Percentiles rank a stretch among this genome's conserved stretches.
These are phyloP conservation scores for Mortierella hygrophila DNA, from an alignment of 192 early-diverging fungal species.

Conservation along the genomic window DNA sequence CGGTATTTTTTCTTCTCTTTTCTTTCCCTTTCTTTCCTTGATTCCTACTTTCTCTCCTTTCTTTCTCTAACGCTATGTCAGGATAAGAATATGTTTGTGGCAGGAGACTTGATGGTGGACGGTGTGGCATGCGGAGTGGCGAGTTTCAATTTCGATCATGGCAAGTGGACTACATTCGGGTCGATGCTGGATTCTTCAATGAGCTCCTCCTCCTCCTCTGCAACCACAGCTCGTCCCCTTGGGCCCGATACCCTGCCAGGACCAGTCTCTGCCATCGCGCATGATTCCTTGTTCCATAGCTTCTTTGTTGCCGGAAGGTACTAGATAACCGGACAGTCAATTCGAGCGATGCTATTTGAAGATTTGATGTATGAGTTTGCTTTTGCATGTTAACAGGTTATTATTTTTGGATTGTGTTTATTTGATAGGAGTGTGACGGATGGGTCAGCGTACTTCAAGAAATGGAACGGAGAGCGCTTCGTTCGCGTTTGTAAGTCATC, in stretches of 20 bases:
- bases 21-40: background rate
- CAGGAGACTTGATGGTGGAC: conserved; percentile 56
- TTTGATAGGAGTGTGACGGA: conserved; percentile 21
- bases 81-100: conserved; percentile 55
- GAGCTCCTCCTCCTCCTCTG: background rate
- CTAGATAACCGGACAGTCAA: background rate
- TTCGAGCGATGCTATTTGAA: background rate
- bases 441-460: conserved; percentile 63
- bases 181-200: conserved; percentile 13
- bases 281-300: conserved; percentile 34
- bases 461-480: conserved; percentile 64
- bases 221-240: background rate
- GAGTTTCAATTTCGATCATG: conserved; percentile 62
- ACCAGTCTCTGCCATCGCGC: conserved; percentile 61
- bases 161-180: conserved; percentile 61
- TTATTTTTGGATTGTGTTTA: background rate
- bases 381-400: too few relatives aligned
- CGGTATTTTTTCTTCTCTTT: background rate
- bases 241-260: conserved; percentile 63
- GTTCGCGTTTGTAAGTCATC: conserved; percentile 37
- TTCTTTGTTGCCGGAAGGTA: conserved; percentile 57
- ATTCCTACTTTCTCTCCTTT: background rate
- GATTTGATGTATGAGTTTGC: too few relatives aligned
- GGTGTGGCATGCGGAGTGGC: conserved; percentile 57
- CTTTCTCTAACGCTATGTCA: background rate